phyloP scores from a whole-genome alignment of 2,329 filamentous ascomycete species.

The Chaetomium sp. region DNA sequence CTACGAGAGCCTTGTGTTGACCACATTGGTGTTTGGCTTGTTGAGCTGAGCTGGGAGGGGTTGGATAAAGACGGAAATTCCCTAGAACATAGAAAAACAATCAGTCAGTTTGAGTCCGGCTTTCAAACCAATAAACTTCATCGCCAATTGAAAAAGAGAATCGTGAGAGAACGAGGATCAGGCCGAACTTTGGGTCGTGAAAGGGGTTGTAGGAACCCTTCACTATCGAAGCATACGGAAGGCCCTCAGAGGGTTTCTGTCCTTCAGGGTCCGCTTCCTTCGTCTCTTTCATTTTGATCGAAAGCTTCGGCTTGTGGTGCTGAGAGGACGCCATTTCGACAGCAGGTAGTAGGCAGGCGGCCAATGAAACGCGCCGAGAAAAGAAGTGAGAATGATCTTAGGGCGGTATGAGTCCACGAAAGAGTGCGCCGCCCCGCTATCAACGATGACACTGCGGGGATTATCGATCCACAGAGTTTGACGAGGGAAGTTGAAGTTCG shows the following conservation, averaged over 20 bases:
- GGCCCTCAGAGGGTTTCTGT: slow-evolving; percentile 6
- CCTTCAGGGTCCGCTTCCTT: not conserved
- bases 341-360: no score
- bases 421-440: no score
- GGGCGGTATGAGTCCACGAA: no score
- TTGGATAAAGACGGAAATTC: slow-evolving; percentile 62
- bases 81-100: slow-evolving; percentile 36
- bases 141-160: not conserved
- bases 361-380: not conserved
- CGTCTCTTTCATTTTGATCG: slow-evolving; percentile 3
- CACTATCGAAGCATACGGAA: slow-evolving; percentile 18
- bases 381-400: not conserved
- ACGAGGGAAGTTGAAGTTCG: no score
- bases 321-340: slow-evolving; percentile 2
- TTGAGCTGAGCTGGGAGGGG: slow-evolving; percentile 47
- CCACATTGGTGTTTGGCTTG: slow-evolving; percentile 49
- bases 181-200: no score
- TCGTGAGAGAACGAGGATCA: not conserved
- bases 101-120: slow-evolving; percentile 21
- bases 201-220: slow-evolving; percentile 16
- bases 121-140: not conserved
- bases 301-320: slow-evolving; percentile 2
- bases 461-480: no score
- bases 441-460: no score
- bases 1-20: slow-evolving; percentile 43